phyloP scores from a whole-genome alignment of 2,329 filamentous ascomycete genomes.

The Chaetomium globosum region DNA sequence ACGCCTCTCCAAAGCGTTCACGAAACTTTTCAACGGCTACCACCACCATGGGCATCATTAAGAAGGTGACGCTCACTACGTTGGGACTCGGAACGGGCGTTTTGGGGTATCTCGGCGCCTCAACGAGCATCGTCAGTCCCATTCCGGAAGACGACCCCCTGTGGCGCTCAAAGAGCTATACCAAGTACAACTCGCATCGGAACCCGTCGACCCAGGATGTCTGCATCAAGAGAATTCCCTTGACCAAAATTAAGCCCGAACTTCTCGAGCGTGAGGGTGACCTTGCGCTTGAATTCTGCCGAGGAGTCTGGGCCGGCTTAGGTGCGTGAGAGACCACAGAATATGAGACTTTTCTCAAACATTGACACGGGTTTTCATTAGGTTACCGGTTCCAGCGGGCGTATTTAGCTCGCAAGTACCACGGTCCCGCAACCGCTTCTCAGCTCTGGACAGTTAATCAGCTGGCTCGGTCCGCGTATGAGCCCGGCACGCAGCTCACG shows the following conservation, averaged over 20 bases:
- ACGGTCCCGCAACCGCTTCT: constrained; percentile 55
- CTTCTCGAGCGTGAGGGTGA: constrained; percentile 62
- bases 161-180: constrained; percentile 60
- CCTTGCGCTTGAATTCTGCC: constrained; percentile 66
- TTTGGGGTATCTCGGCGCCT: constrained; percentile 55
- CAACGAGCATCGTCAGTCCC: constrained; percentile 60
- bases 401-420: constrained; percentile 62
- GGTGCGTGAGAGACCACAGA: constrained; percentile 47
- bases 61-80: constrained; percentile 48
- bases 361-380: constrained; percentile 34
- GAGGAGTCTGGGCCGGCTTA: constrained; percentile 66
- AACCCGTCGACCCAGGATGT: constrained; percentile 68
- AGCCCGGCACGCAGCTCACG: constrained; percentile 64
- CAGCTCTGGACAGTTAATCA: constrained; percentile 65
- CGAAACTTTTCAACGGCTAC: not conserved
- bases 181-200: constrained; percentile 61
- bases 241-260: constrained; percentile 66
- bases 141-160: constrained; percentile 62
- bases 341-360: not conserved
- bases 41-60: constrained; percentile 56
- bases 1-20: not conserved
- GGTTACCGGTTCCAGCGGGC: constrained; percentile 62
- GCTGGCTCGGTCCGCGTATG: constrained; percentile 59
- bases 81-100: constrained; percentile 51
- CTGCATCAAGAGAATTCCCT: constrained; percentile 63